Evolutionary conservation across 2,329 filamentous ascomycete genomes (phyloP), one percentile per base, ranked within the genome.

Genomic region (Colletotrichum higginsianum): DNA sequence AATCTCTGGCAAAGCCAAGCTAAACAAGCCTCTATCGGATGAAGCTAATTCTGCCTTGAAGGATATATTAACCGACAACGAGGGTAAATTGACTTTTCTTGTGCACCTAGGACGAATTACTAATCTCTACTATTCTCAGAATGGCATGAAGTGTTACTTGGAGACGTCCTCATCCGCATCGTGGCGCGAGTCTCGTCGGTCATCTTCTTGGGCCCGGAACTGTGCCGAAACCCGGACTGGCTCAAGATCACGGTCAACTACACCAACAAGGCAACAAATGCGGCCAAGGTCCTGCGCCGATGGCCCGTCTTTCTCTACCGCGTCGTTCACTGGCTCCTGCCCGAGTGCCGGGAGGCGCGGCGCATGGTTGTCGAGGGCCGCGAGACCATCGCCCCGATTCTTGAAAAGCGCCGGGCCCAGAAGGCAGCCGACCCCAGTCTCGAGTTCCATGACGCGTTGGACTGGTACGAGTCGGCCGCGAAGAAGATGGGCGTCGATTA

Each of bases 131-230:
- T 23, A 15, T 35, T 42, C 1, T 23, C 23, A 74, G 73, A 73
- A 40, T 75, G 74, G 74, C 66, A 74, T n/a, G 62, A 67, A 18
- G 46, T 74, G n/a, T 55, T 57, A 2, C 50, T 68, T 3, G 60
- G 63, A 15, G 60, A 65, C n/a, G 67, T 64, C 16, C 53, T 68
- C 3, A 61, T 67, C 26, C 63, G 50, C 5, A 64, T 75, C 6
- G 69, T 76, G 23, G 64, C 76, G 2, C 72, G 73, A 1, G 71
- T 76, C 12, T 82, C 76, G 2, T 74, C 73, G 13, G 61, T 67
- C 44, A 67, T 76, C 44, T 76, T 77, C 55, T 63, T 76, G 9
- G 75, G 75, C 4, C 63, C 66, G 4, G 74, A 75, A n/a, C 66
- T 75, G 35, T 75, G 74, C 42, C 64, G 72, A 5, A 66, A 77